Evolutionary conservation across 768 basidiomycete genomes (phyloP).

Genomic region (Suillus placidus): DNA sequence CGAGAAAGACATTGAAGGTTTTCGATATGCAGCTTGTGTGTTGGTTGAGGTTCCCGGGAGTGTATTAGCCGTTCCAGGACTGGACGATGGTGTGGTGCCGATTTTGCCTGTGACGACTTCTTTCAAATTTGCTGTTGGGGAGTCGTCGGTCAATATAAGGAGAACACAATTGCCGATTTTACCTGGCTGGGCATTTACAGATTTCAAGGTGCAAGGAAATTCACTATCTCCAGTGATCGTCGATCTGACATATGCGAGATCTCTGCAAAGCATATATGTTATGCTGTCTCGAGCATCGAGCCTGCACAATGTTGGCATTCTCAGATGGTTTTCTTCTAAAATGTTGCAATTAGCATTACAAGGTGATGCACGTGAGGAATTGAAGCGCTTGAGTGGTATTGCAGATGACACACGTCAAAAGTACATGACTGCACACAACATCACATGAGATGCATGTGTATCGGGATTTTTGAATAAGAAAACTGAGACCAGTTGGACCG

Average conservation of each 20-base stretch:
- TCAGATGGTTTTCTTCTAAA: not conserved
- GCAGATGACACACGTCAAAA: too few species aligned
- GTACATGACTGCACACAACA: too few species aligned
- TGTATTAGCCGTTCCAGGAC: not conserved
- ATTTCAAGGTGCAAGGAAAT: not conserved
- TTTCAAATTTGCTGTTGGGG: not conserved
- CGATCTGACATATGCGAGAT: not conserved
- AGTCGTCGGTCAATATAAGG: not conserved
- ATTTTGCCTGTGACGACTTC: not conserved
- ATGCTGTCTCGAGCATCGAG: not conserved
- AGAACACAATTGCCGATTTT: not conserved
- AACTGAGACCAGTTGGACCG: too few species aligned
- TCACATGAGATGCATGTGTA: too few species aligned
- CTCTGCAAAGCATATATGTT: not conserved
- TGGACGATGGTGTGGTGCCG: not conserved
- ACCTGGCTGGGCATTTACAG: not conserved
- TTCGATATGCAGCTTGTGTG: not conserved
- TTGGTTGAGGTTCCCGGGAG: not conserved
- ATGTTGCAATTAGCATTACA: fast-evolving
- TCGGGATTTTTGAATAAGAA: too few species aligned
- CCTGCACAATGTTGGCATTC: fast-evolving
- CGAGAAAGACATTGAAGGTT: not conserved
- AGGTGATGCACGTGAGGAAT: not conserved
- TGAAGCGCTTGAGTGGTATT: not conserved
- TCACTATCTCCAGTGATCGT: not conserved